Conservation (phyloP, 1,139 yeast species). For the Scheffersomyces lignicola region DNA sequence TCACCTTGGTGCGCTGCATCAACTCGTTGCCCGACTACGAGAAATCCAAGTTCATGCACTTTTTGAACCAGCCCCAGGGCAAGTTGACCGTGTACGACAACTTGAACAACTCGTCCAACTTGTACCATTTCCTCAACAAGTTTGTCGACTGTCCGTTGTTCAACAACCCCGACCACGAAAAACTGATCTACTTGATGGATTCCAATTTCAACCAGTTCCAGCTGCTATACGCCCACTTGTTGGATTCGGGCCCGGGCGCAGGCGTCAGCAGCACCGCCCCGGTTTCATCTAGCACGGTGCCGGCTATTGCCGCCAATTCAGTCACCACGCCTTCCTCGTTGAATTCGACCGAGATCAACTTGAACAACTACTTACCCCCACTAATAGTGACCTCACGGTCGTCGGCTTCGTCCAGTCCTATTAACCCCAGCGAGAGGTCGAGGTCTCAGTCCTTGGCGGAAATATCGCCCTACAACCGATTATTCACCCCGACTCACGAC, state of each 20-base stretch:
- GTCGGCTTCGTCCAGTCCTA: neutral
- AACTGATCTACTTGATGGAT: slow-evolving; percentile 13
- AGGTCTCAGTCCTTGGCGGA: slow-evolving; percentile 13
- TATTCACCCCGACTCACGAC: neutral
- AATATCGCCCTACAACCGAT: slow-evolving; percentile 7
- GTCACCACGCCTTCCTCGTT: neutral
- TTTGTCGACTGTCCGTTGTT: slow-evolving; percentile 28
- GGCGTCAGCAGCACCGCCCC: neutral
- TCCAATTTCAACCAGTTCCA: slow-evolving; percentile 16
- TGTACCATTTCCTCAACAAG: slow-evolving; percentile 51
- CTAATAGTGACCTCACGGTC: slow-evolving; percentile 10
- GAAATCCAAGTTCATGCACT: slow-evolving; percentile 23
- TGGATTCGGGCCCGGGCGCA: slow-evolving; percentile 10
- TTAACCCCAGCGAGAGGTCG: slow-evolving; percentile 4
- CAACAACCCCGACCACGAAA: slow-evolving; percentile 2
- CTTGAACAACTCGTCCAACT: slow-evolving; percentile 32
- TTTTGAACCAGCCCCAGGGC: slow-evolving; percentile 8
- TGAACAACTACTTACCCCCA: slow-evolving; percentile 13
- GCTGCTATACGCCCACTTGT: slow-evolving; percentile 10
- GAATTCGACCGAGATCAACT: neutral
- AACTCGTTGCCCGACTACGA: slow-evolving; percentile 56
- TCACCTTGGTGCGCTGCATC: slow-evolving; percentile 54
- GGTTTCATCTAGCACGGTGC: neutral
- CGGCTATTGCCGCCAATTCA: too few relatives aligned
- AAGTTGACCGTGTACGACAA: slow-evolving; percentile 29